These are phyloP conservation scores for Yamadazyma songkhlaensis DNA, from an alignment of 1,139 yeast genomes.

Conservation along the genomic window DNA sequence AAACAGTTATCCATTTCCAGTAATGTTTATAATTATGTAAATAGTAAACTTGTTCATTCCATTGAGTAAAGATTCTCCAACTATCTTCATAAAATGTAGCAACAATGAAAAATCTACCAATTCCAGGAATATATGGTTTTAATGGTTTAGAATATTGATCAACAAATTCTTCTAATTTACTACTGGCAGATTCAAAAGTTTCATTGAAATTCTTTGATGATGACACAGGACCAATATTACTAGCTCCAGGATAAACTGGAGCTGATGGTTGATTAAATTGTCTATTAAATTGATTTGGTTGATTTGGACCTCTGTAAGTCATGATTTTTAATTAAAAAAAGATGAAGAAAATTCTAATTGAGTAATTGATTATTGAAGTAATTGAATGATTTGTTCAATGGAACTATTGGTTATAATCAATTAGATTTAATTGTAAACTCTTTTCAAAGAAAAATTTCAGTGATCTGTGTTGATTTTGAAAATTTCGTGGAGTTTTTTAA, in stretches of 20 bases:
- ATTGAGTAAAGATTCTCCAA: slow-evolving; percentile 77
- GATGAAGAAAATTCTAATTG: too few species aligned
- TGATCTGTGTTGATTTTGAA: slow-evolving; percentile 3
- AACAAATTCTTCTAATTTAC: slow-evolving; percentile 43
- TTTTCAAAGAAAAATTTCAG: background rate
- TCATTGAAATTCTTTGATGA: slow-evolving; percentile 26
- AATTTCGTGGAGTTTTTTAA: slow-evolving; percentile 2
- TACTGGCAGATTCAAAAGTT: slow-evolving; percentile 46
- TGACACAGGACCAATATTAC: slow-evolving; percentile 25
- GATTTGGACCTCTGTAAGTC: slow-evolving; percentile 34
- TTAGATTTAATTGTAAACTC: background rate
- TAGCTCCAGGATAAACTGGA: slow-evolving; percentile 9
- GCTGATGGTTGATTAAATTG: slow-evolving; percentile 19
- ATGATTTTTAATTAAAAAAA: slow-evolving; percentile 16
- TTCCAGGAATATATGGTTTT: slow-evolving; percentile 76
- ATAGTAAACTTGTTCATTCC: slow-evolving; percentile 89
- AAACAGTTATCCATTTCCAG: slow-evolving; percentile 74
- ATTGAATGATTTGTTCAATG: background rate
- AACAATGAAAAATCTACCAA: slow-evolving; percentile 88
- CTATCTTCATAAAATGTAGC: slow-evolving; percentile 95
- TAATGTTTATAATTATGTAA: slow-evolving; percentile 76
- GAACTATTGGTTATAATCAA: background rate
- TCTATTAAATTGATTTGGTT: slow-evolving; percentile 25
- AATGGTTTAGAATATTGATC: slow-evolving; percentile 49
- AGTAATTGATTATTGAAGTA: too few species aligned